phyloP scores from a whole-genome alignment of 2,329 filamentous ascomycete species.

The Phialocephala sp. region DNA sequence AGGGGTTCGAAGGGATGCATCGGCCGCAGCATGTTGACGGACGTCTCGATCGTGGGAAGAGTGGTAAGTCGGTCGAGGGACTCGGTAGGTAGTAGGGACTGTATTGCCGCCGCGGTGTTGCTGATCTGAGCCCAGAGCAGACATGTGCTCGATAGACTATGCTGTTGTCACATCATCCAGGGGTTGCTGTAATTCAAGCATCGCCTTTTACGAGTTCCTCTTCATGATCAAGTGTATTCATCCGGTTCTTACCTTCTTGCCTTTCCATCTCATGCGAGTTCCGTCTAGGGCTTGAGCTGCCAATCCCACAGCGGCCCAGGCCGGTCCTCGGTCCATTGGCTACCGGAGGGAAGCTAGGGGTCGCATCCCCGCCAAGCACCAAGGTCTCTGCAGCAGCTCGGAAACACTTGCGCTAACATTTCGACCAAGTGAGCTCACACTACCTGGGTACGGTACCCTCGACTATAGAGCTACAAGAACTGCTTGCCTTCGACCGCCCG shows the following conservation, averaged over 20 bases:
- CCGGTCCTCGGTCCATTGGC: background rate
- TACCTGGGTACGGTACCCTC: background rate
- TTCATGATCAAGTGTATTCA: background rate
- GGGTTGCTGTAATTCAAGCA: background rate
- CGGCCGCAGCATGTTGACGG: conserved; percentile 2
- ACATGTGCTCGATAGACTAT: too few relatives aligned
- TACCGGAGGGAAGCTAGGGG: background rate
- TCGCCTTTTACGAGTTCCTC: background rate
- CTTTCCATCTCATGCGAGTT: background rate
- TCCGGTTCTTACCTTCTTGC: background rate
- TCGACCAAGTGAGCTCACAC: conserved; percentile 4
- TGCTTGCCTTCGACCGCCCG: background rate
- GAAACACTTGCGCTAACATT: background rate
- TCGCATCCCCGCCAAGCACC: background rate
- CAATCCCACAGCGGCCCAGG: background rate
- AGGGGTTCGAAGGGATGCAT: background rate
- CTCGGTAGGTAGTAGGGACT: background rate
- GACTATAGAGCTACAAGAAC: background rate
- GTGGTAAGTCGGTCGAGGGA: too few relatives aligned
- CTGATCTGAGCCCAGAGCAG: conserved; percentile 4
- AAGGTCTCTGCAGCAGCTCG: background rate
- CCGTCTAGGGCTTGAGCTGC: background rate
- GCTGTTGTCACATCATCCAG: background rate
- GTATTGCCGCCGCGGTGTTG: background rate
- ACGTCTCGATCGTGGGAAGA: background rate